These are phyloP conservation scores for Conringia planisiliqua DNA, from an alignment of 345 rosid species.

Conservation along the genomic window DNA sequence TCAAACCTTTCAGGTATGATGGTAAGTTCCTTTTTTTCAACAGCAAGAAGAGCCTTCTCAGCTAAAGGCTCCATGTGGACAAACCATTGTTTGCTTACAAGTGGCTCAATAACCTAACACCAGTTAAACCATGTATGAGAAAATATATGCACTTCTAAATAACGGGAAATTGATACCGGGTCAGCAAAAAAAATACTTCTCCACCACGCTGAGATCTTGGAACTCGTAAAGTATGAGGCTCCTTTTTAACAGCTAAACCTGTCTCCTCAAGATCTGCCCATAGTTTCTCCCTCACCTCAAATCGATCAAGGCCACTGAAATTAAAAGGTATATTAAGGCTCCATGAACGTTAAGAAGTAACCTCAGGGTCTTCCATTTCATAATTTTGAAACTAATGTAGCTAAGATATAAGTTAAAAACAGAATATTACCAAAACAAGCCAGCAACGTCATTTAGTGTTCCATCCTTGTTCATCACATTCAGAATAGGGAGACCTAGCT, in stretches of 20 bases:
- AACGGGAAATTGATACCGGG: conserved; percentile 11
- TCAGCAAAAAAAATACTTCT: conserved; percentile 54
- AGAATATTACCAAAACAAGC: conserved; percentile 66
- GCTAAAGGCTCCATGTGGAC: conserved; percentile 93
- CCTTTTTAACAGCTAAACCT: conserved; percentile 83
- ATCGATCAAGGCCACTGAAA: conserved; percentile 88
- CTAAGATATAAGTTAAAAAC: conserved; percentile 11
- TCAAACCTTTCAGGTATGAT: conserved; percentile 94
- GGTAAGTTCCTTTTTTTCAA: conserved; percentile 68
- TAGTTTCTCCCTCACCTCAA: conserved; percentile 79
- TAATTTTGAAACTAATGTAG: background rate
- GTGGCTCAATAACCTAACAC: conserved; percentile 81
- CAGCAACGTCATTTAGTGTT: conserved; percentile 92
- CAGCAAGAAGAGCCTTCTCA: conserved; percentile 91
- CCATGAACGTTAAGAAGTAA: conserved; percentile 15
- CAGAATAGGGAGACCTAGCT: conserved; percentile 94
- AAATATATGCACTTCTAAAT: conserved; percentile 7
- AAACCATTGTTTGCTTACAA: conserved; percentile 97
- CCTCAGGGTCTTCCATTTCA: conserved; percentile 4
- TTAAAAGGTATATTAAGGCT: conserved; percentile 14
- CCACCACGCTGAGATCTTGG: conserved; percentile 99
- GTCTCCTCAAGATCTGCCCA: conserved; percentile 98
- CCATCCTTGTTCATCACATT: conserved; percentile 98
- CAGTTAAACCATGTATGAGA: conserved; percentile 21
- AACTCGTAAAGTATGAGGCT: conserved; percentile 66